Percentiles rank a stretch among this genome's conserved stretches.
These are phyloP conservation scores for Pseudoturritis turrita DNA, from an alignment of 345 rosid genomes.

Conservation along the genomic window DNA sequence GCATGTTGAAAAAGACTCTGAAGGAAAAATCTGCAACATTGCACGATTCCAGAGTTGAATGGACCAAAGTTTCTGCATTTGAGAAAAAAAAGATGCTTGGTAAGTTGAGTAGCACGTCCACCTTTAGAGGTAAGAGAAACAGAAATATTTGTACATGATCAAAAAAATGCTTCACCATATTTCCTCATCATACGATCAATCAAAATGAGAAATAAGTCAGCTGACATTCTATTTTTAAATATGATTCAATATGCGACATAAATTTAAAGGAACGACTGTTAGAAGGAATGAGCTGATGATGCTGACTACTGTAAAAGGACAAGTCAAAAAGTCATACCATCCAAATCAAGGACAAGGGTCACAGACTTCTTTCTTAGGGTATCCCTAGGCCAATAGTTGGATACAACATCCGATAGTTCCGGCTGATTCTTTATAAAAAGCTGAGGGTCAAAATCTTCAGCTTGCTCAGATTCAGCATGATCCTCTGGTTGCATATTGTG, in stretches of 20 bases:
- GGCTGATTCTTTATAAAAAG: slow-evolving; percentile 67
- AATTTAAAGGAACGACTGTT: background rate
- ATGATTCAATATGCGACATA: background rate
- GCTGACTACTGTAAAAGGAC: background rate
- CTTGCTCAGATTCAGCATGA: slow-evolving; percentile 47
- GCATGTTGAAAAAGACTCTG: slow-evolving; percentile 78
- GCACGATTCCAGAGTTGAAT: slow-evolving; percentile 76
- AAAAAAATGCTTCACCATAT: background rate
- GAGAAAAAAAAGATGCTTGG: background rate
- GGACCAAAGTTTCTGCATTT: slow-evolving; percentile 86
- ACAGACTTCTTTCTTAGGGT: slow-evolving; percentile 49
- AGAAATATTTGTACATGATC: background rate
- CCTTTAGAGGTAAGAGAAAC: background rate
- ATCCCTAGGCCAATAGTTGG: slow-evolving; percentile 56
- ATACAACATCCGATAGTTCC: slow-evolving; percentile 70
- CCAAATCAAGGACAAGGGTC: slow-evolving; percentile 91
- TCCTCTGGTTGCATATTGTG: slow-evolving; percentile 45
- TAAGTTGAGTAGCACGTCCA: background rate
- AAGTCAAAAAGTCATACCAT: slow-evolving; percentile 50
- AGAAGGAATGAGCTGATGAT: background rate
- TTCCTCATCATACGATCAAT: background rate
- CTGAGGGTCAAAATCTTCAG: slow-evolving; percentile 77
- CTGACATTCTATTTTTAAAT: background rate
- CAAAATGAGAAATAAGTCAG: background rate
- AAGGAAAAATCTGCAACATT: slow-evolving; percentile 80